Conservation (phyloP, 805 yeast genomes). For the Candida germanica region DNA sequence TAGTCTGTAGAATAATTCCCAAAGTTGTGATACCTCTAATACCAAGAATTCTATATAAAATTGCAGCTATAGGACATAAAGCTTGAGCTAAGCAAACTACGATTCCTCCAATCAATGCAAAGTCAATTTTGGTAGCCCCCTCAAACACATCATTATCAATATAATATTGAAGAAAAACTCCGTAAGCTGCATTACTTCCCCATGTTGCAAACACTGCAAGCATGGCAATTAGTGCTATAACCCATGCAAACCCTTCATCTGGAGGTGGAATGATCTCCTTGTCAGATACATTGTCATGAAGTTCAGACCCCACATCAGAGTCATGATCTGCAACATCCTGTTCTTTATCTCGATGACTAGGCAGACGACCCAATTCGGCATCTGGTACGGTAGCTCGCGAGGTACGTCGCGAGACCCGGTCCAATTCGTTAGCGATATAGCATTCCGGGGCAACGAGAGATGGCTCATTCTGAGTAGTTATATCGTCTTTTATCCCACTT, state of each 20-base stretch:
- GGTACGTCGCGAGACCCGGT: slow-evolving; percentile 12
- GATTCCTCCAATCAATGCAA: slow-evolving; percentile 51
- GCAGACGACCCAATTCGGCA: background rate
- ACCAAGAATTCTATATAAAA: slow-evolving; percentile 50
- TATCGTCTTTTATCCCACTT: slow-evolving; percentile 22
- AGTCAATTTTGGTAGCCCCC: slow-evolving; percentile 43
- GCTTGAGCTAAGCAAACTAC: slow-evolving; percentile 55
- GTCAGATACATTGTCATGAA: background rate
- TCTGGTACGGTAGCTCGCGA: slow-evolving; percentile 1
- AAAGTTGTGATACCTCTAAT: slow-evolving; percentile 42
- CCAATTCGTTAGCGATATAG: slow-evolving; percentile 17
- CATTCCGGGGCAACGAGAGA: slow-evolving; percentile 14
- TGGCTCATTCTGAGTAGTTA: slow-evolving; percentile 14
- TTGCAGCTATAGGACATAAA: slow-evolving; percentile 49
- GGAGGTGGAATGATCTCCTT: slow-evolving; percentile 9
- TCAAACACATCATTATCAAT: slow-evolving; percentile 33
- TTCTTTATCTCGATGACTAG: slow-evolving; percentile 1
- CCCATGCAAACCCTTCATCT: slow-evolving; percentile 55
- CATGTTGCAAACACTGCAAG: slow-evolving; percentile 47
- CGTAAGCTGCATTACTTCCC: slow-evolving; percentile 60
- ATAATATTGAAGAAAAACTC: slow-evolving; percentile 55
- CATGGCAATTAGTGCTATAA: slow-evolving; percentile 49
- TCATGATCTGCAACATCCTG: slow-evolving; percentile 4
- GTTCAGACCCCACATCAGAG: slow-evolving; percentile 3
- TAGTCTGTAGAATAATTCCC: slow-evolving; percentile 45